Percentiles rank a stretch among this genome's conserved stretches.
These are phyloP conservation scores for Danielia reshetovae DNA, from an alignment of 805 yeast species.

Conservation along the genomic window DNA sequence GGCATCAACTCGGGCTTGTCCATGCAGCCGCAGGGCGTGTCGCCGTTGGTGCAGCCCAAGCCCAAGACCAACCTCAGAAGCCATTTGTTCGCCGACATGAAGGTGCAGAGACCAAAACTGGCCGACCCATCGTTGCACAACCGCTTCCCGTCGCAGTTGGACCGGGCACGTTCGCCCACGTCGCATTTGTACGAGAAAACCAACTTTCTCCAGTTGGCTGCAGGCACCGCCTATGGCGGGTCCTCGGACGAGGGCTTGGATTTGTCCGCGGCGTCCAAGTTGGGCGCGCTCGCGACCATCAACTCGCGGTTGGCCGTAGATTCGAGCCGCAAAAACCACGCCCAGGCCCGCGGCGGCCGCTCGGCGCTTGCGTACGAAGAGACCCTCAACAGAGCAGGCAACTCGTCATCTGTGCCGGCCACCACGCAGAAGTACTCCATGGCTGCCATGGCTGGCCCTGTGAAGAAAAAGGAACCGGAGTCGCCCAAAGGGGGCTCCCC, in stretches of 20 bases:
- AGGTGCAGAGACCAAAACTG: constrained; percentile 19
- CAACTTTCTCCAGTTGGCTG: constrained; percentile 36
- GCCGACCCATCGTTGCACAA: constrained; percentile 17
- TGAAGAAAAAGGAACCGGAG: constrained; percentile 5
- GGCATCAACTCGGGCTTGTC: constrained; percentile 2
- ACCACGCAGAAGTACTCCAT: constrained; percentile 15
- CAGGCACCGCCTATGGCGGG: constrained; percentile 15
- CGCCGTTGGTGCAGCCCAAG: constrained; percentile 17
- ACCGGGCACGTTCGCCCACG: constrained; percentile 38
- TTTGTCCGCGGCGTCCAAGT: constrained; percentile 47
- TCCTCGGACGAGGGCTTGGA: constrained; percentile 15
- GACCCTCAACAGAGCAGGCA: constrained; percentile 31
- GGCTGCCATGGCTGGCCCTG: constrained; percentile 8
- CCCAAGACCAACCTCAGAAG: constrained; percentile 11
- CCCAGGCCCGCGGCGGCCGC: constrained; percentile 9
- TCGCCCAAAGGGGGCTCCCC: constrained; percentile 8
- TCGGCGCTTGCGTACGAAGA: constrained; percentile 24
- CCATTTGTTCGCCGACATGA: constrained; percentile 15
- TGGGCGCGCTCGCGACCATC: constrained; percentile 66
- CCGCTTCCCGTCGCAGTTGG: constrained; percentile 15
- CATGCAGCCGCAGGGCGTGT: constrained; percentile 1
- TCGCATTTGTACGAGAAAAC: constrained; percentile 42
- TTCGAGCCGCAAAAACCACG: constrained; percentile 30
- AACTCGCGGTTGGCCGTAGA: constrained; percentile 51
- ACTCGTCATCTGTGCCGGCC: constrained; percentile 37